Conservation (phyloP, 345 rosid species). For the Populus nigra region DNA sequence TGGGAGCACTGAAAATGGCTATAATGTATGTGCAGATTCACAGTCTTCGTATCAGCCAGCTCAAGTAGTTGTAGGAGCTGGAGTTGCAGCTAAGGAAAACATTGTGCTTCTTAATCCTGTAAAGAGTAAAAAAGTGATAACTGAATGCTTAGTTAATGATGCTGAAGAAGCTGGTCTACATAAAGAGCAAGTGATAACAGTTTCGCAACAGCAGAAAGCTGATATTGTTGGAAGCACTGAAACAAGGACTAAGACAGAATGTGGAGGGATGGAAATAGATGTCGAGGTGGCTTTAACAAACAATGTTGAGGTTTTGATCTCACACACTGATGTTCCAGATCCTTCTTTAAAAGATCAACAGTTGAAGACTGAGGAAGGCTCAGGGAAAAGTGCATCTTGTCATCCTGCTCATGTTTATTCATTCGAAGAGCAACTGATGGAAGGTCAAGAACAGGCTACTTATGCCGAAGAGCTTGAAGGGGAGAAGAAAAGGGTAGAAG, state of each 20-base stretch:
- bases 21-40: constrained; percentile 43
- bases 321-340: background rate
- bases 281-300: background rate
- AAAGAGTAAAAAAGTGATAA: background rate
- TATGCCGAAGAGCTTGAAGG: constrained; percentile 16
- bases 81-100: constrained; percentile 18
- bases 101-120: constrained; percentile 23
- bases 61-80: constrained; percentile 29
- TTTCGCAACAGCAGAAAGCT: background rate
- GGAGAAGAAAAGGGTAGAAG: constrained; percentile 8
- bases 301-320: background rate
- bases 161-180: constrained; percentile 10
- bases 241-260: constrained; percentile 8
- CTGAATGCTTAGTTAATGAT: constrained; percentile 14
- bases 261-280: background rate
- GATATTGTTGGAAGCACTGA: constrained; percentile 11
- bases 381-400: constrained; percentile 6
- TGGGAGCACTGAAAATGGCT: constrained; percentile 40
- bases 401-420: constrained; percentile 28
- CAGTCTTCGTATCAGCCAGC: constrained; percentile 26
- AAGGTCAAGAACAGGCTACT: constrained; percentile 32
- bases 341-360: constrained; percentile 7
- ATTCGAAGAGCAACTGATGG: constrained; percentile 20
- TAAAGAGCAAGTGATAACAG: constrained; percentile 10
- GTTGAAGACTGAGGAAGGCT: constrained; percentile 23